Percentiles rank a stretch among this genome's conserved stretches.
phyloP scores from a whole-genome alignment of 2,329 filamentous ascomycete genomes.

The Apiospora saccharicola region DNA sequence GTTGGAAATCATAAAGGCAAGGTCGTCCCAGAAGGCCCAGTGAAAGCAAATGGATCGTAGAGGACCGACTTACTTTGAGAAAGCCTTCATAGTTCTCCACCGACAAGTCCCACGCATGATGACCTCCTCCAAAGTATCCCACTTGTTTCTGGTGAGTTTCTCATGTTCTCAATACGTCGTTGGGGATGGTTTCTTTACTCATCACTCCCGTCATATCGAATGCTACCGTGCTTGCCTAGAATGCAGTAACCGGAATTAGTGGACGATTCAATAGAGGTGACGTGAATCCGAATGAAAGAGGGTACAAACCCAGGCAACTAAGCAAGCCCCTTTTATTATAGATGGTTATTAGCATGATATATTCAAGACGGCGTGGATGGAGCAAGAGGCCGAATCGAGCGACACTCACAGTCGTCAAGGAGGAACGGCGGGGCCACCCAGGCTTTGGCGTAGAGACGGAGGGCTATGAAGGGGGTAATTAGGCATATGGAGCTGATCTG shows the following conservation, averaged over 20 bases:
- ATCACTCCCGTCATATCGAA: conserved; percentile 8
- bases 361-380: neutral
- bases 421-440: conserved; percentile 17
- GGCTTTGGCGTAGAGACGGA: conserved; percentile 1
- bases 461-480: neutral
- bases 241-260: neutral
- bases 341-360: neutral
- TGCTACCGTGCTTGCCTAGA: neutral
- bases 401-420: conserved; percentile 14
- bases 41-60: no score
- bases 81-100: neutral
- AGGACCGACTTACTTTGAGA: conserved; percentile 7
- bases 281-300: no score
- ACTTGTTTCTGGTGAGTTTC: conserved; percentile 10
- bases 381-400: neutral
- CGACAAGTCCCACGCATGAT: conserved; percentile 13
- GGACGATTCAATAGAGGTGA: no score
- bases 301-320: conserved; percentile 1
- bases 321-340: conserved; percentile 1
- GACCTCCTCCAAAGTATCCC: conserved; percentile 8
- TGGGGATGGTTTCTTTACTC: neutral
- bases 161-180: neutral
- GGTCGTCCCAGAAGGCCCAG: no score
- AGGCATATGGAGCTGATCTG: conserved; percentile 18
- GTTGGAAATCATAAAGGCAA: no score